These are phyloP conservation scores for Chlorella sp. DNA, from an alignment of 139 green algal genomes.

Conservation along the genomic window DNA sequence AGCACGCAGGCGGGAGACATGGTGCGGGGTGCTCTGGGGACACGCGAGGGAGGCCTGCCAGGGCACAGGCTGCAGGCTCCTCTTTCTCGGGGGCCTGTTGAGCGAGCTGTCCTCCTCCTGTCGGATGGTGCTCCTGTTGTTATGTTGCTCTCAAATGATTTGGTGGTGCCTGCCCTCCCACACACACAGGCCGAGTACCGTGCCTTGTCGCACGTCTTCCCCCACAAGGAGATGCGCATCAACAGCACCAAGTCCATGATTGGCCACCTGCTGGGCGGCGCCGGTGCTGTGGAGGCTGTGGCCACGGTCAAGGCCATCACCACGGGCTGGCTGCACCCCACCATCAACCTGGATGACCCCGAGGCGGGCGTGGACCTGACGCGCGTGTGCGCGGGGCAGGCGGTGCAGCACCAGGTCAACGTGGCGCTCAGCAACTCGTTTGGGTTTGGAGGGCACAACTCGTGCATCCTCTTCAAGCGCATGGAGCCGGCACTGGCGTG, in stretches of 20 bases:
- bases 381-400: slow-evolving; percentile 27
- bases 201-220: slow-evolving; percentile 67
- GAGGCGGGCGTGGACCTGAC: slow-evolving; percentile 62
- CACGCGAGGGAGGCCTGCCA: neutral
- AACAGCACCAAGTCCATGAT: slow-evolving; percentile 96
- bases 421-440: slow-evolving; percentile 81
- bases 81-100: too few species aligned
- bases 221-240: slow-evolving; percentile 17
- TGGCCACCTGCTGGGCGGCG: slow-evolving; percentile 90
- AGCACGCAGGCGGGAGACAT: slow-evolving; percentile 85
- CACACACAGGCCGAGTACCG: slow-evolving; percentile 62
- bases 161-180: neutral
- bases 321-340: slow-evolving; percentile 89
- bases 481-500: neutral
- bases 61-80: too few species aligned
- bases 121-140: too few species aligned
- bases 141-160: neutral
- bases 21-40: too few species aligned
- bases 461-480: slow-evolving; percentile 64
- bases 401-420: slow-evolving; percentile 35
- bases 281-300: slow-evolving; percentile 91
- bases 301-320: slow-evolving; percentile 90
- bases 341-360: slow-evolving; percentile 80
- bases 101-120: too few species aligned
- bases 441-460: slow-evolving; percentile 97